These are phyloP conservation scores for Syncephalastrum contaminatum DNA, from an alignment of 371 early-diverging fungal species.

Conservation along the genomic window DNA sequence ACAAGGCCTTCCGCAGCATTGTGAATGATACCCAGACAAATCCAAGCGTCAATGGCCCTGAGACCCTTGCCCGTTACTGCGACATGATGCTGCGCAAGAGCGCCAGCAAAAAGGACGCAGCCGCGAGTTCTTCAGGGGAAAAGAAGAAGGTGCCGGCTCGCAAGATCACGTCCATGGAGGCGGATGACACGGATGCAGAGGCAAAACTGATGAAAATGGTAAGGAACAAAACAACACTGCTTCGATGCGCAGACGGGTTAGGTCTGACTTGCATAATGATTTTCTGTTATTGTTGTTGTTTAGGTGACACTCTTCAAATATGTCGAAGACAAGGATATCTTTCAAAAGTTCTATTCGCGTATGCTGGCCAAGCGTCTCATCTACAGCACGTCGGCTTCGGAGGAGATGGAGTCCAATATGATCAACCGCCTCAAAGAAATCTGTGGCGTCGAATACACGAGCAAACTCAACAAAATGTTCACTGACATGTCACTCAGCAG, in stretches of 20 bases:
- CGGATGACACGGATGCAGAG: conserved; percentile 54
- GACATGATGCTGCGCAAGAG: conserved; percentile 76
- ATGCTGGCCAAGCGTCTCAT: conserved; percentile 79
- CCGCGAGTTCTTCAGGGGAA: conserved; percentile 8
- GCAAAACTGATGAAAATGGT: conserved; percentile 51
- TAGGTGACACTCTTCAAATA: conserved; percentile 78
- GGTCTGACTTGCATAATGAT: neutral
- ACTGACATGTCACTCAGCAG: conserved; percentile 85
- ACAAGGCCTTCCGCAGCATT: conserved; percentile 82
- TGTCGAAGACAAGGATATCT: conserved; percentile 88
- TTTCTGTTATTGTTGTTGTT: neutral
- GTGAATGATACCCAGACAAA: conserved; percentile 63
- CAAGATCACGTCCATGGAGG: conserved; percentile 5
- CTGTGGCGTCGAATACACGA: conserved; percentile 88
- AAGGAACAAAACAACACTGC: neutral
- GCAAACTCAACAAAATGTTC: conserved; percentile 89
- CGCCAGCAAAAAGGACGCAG: conserved; percentile 34
- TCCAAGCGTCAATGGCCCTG: conserved; percentile 61
- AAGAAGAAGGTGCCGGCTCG: conserved; percentile 27
- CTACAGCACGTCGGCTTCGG: conserved; percentile 67
- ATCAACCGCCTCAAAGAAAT: conserved; percentile 70
- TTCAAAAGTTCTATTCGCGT: conserved; percentile 83
- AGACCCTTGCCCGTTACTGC: conserved; percentile 80
- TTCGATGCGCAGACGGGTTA: neutral
- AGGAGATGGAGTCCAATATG: conserved; percentile 75